Conservation (phyloP, 163 green algal species). For the Volvox carteri region DNA sequence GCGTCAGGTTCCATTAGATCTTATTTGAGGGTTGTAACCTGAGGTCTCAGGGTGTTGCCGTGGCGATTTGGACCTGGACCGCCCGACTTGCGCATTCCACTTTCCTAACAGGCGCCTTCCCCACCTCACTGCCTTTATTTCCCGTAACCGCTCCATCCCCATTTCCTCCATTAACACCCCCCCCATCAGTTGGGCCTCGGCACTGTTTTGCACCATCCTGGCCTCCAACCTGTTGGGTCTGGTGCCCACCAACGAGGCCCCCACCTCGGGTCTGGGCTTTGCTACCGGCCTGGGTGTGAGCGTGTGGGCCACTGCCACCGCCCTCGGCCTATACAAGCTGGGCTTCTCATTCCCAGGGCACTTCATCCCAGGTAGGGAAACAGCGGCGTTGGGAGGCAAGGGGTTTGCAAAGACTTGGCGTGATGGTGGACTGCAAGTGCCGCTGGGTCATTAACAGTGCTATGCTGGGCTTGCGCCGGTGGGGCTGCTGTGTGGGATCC, state of each 20-base stretch:
- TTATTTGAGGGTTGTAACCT: too few relatives aligned
- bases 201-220: slow-evolving; percentile 70
- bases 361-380: slow-evolving; percentile 64
- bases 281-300: slow-evolving; percentile 66
- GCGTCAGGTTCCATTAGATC: too few relatives aligned
- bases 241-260: slow-evolving; percentile 69
- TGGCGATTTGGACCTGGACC: too few relatives aligned
- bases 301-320: slow-evolving; percentile 69
- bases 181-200: slow-evolving; percentile 54
- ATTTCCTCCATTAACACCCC: background rate
- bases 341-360: slow-evolving; percentile 69
- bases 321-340: slow-evolving; percentile 67
- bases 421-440: background rate
- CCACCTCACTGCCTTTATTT: background rate
- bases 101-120: background rate
- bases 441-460: too few relatives aligned
- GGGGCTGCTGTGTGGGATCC: too few relatives aligned
- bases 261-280: slow-evolving; percentile 69
- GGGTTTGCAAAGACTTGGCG: background rate
- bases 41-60: too few relatives aligned
- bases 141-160: background rate
- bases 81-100: too few relatives aligned
- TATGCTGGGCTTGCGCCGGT: too few relatives aligned
- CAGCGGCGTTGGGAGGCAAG: background rate
- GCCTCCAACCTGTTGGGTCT: slow-evolving; percentile 70